Base-by-base conservation (phyloP, 805 yeast genomes). In the Pichia nanzhaoensis region DNA sequence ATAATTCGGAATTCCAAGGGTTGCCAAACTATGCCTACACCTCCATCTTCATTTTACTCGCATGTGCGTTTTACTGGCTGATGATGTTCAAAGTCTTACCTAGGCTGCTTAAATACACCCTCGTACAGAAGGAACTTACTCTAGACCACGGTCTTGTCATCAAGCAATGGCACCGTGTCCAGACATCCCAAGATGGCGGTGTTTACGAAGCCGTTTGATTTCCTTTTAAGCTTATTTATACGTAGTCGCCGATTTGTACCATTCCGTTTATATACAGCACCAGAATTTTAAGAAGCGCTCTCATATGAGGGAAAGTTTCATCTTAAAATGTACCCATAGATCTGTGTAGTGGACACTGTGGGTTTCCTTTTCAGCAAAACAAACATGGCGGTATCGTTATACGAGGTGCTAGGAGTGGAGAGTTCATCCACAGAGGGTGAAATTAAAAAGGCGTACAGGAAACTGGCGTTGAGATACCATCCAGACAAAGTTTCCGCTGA, bases 381-480 rank as follows among this genome's bases (percentile, higher is more conserved):
- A 24, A 10, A 6, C 28, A 24, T 24, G 28, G 6, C 28, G 9
- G 28, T 24, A 10, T 18, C 34, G 14, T 45, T 52, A 9, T 55
- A 55, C 44, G 56, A 51, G 10, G 37, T 55, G 2, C 44, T 55
- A 19, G 58, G 56, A 3, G 53, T 55, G 5, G 44, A 46, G 17
- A 14, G 37, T 6, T 34, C 48, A 7, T 50, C 96, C 0, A 65
- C 87, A 1, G 64, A 76, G 28, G 66, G 65, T 1, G 96, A 90
- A 51, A 86, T 91, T 59, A 82, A 82, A 55, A 80, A 77, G 61
- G 95, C 96, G 0, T 91, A 87, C 64, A 74, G 95, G 52, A 84
- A 80, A 54, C 72, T 88, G 40, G 98, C 98, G 10, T 70, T 91
- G 34, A 69, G 71, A 48, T 77, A 81, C 55, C 98, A 91, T 64